Conservation (phyloP, 176 grass and related monocot genomes). For the Lolium multiflorum region DNA sequence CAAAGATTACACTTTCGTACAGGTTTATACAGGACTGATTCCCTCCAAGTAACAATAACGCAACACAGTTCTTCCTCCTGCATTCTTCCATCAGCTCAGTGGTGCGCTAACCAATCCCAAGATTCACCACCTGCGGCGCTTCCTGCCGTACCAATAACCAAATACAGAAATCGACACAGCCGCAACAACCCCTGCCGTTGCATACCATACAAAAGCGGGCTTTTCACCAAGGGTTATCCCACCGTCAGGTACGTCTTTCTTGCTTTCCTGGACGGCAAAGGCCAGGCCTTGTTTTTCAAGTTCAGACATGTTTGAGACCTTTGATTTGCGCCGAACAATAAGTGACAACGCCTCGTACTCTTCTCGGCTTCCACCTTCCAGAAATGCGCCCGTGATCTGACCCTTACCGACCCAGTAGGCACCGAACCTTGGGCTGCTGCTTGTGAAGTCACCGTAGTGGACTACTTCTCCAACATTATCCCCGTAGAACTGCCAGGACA, state of each 20-base stretch:
- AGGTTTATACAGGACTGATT: constrained; percentile 10
- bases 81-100: not conserved
- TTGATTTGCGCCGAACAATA: constrained; percentile 50
- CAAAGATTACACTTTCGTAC: constrained; percentile 35
- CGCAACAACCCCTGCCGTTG: constrained; percentile 58
- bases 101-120: no score
- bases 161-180: constrained; percentile 65
- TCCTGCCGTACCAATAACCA: constrained; percentile 85
- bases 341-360: constrained; percentile 75
- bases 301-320: constrained; percentile 57
- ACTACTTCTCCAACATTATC: constrained; percentile 79
- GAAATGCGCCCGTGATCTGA: constrained; percentile 45
- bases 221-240: constrained; percentile 52
- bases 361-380: constrained; percentile 75
- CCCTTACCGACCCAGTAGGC: constrained; percentile 80
- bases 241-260: constrained; percentile 48
- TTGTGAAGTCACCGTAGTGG: constrained; percentile 76
- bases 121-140: constrained; percentile 61
- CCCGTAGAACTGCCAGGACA: constrained; percentile 98
- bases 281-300: constrained; percentile 67
- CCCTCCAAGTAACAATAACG: not conserved
- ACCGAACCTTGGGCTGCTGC: constrained; percentile 65
- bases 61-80: not conserved
- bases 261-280: constrained; percentile 74
- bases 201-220: constrained; percentile 61